Evolutionary conservation across 208 protist species (phyloP), one percentile per base, ranked within the genome.

Genomic region (Kentomonas sorsogonicus): DNA sequence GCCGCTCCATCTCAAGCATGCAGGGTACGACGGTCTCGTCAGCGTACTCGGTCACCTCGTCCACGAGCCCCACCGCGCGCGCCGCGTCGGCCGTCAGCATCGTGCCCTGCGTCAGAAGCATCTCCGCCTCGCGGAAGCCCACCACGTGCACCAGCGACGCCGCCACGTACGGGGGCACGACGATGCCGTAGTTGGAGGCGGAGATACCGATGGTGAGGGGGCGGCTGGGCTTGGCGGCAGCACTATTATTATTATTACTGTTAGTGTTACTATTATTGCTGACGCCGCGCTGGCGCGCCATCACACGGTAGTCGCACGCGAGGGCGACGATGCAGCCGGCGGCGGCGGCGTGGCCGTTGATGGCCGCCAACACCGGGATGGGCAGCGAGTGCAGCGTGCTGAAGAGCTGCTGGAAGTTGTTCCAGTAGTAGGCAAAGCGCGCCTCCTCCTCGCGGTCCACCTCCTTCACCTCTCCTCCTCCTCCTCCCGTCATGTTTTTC

Each of bases 231-330:
- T 47, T 39, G 0, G 47, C 46, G n/a, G n/a, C n/a, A n/a, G n/a
- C n/a, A n/a, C n/a, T n/a, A n/a, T n/a, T n/a, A n/a, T n/a, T n/a
- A n/a, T n/a, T n/a, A n/a, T n/a, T n/a, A n/a, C n/a, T n/a, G n/a
- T n/a, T n/a, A n/a, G n/a, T n/a, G n/a, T n/a, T n/a, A n/a, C n/a
- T n/a, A n/a, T n/a, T n/a, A n/a, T n/a, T n/a, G n/a, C n/a, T n/a
- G n/a, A n/a, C n/a, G n/a, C n/a, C n/a, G 36, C 66, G 60, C 22
- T 34, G 43, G 13, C 66, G 27, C 16, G 79, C 77, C 88, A 95
- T 95, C 20, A 92, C 74, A 23, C 84, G 69, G 51, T 84, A 83
- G 61, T 95, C 88, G 40, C 71, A 75, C 16, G 74, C 70, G 25
- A 90, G 66, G 2, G 82, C 79, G 7, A 95, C 40, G 5, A 83